Base-by-base conservation (phyloP, 1,284 basidiomycete genomes). In the Stygiomarasmius scandens region DNA sequence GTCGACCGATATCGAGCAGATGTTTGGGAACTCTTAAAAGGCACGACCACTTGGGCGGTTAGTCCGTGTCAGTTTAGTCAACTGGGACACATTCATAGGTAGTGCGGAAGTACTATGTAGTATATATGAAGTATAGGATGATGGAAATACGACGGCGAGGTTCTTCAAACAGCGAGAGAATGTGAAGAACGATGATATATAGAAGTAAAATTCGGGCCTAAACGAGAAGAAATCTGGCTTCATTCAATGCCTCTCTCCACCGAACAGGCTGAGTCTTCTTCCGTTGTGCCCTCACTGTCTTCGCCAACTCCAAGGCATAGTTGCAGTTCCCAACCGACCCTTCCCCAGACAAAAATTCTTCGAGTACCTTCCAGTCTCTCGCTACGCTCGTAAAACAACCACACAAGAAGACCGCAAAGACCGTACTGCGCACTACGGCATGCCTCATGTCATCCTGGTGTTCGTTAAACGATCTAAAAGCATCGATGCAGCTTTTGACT, bases 391-490 rank as follows among this genome's bases (percentile, higher is more conserved):
- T 85, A 58, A 92, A 77, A 64, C 82, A 85, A 1, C 89, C 90
- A 60, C 82, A 83, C 50, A 92, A 79, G 66, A 86, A 90, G 57
- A 90, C 84, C 49, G 83, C 82, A 64, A 92, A 92, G 61, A 93
- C 88, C 9, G 89, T 90, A 69, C 86, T 90, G 29, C 90, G 79
- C 54, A 91, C 81, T 20, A 92, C 87, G n/a, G 81, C 79, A 19
- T 82, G 78, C 23, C 77, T 73, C 43, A 77, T 69, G 47, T 74
- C 69, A 52, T 73, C 67, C 45, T 57, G 55, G 3, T 57, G 49
- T 19, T 53, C 52, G 60, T 34, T 75, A 24, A 86, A 78, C 8
- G 66, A 67, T 62, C 62, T 67, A 61, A 90, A 75, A 56, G 80
- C 78, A 1, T 63, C 59, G 67, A 89, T 79, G 45, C 82, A 84